phyloP scores from a whole-genome alignment of 768 basidiomycete species.

The Kockovaella imperatae region DNA sequence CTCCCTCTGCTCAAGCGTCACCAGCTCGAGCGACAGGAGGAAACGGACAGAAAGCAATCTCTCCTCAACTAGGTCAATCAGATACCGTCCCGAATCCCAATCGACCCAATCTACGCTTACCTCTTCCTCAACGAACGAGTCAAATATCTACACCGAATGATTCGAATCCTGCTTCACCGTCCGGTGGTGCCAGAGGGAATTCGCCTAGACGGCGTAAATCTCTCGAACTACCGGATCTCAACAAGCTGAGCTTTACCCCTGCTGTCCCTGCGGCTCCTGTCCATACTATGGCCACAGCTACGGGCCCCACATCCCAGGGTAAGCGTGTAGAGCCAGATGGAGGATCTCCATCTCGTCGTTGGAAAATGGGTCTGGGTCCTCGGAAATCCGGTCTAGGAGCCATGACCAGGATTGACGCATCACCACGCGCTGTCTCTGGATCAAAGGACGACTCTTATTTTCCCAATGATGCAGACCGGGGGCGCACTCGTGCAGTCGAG shows the following conservation, averaged over 20 bases:
- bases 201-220: constrained; percentile 42
- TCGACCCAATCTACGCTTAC: constrained; percentile 31
- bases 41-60: too few species aligned
- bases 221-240: constrained; percentile 44
- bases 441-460: constrained; percentile 34
- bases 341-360: not conserved
- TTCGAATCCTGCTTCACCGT: constrained; percentile 36
- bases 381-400: constrained; percentile 7
- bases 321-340: constrained; percentile 9
- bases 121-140: constrained; percentile 30
- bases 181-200: constrained; percentile 18
- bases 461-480: constrained; percentile 10
- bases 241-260: constrained; percentile 41
- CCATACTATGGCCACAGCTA: constrained; percentile 24
- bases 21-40: not conserved
- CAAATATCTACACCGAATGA: constrained; percentile 32
- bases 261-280: constrained; percentile 35
- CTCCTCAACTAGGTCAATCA: too few species aligned
- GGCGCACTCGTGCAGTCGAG: constrained; percentile 6
- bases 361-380: constrained; percentile 1
- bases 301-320: constrained; percentile 26
- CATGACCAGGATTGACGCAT: constrained; percentile 9
- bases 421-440: not conserved
- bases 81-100: not conserved
- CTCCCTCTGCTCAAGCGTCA: constrained; percentile 15